Base-by-base conservation (phyloP, 2,329 filamentous ascomycete species). In the Penicillium polonicum region DNA sequence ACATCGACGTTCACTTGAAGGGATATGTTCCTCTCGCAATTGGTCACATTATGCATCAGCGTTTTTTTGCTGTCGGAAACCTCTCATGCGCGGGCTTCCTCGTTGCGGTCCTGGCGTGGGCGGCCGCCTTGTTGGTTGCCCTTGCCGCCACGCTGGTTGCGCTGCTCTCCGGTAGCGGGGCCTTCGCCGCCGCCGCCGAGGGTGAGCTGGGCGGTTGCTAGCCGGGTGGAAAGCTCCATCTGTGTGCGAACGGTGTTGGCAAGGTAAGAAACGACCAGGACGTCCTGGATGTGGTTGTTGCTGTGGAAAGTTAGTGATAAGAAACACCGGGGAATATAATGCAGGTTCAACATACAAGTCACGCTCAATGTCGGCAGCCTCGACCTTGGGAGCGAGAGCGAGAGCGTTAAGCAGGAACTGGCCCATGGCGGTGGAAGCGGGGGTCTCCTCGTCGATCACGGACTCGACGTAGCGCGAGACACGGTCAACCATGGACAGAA, bases 241-340 rank as follows among this genome's bases (percentile, higher is more conserved):
- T 99, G 94, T 68, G 93, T 97, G 77, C 93, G 91, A 79, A 97
- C 96, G 66, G 92, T 97, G 84, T 97, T 99, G 76, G 94, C 92
- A 65, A 99, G 85, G 82, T 99, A 99, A 67, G 92, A 96, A 70
- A 99, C 92, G 77, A 97, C 92, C 66, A 99, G 87, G 60, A 99
- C 92, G 76, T 99, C 94, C 82, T 99, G 94, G 78, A 99, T 92
- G 81, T 99, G 94, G 83, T 96, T 96, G 86, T 99, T 99, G 86
- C 84, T 86, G 72, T 39, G 36, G 48, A 25, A 48, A 44, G 73
- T 75, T 73, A 77, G 72, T 58, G 70, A 55, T n/a, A 33, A 54
- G 17, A 35, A 23, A 36, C 29, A 29, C 9, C 13, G 21, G 12
- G 5, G 4, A 10, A 50, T 25, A 17, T 19, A 41, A 43, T 25